A percentile compares a stretch with the other conserved stretches of the same genome.
phyloP scores from a whole-genome alignment of 2,329 filamentous ascomycete genomes.

The Colletotrichum euphorbiae region DNA sequence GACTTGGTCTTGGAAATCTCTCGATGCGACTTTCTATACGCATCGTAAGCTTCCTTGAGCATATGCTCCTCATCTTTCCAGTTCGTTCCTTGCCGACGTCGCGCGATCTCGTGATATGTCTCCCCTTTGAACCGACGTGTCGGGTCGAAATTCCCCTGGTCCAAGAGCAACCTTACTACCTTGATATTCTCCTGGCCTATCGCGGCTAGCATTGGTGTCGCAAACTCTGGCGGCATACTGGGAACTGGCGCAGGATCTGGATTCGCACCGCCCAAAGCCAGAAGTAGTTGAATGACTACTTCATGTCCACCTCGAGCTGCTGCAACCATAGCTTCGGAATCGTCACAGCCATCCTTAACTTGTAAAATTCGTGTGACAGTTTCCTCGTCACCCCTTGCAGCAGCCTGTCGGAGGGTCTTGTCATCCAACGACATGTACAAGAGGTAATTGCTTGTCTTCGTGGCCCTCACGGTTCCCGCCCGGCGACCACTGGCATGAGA shows the following conservation, averaged over 20 bases:
- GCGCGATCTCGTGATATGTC: slow-evolving; percentile 88
- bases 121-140: slow-evolving; percentile 80
- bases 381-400: slow-evolving; percentile 70
- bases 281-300: slow-evolving; percentile 82
- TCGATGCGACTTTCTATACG: slow-evolving; percentile 66
- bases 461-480: slow-evolving; percentile 67
- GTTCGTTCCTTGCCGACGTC: slow-evolving; percentile 83
- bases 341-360: slow-evolving; percentile 71
- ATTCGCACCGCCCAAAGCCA: slow-evolving; percentile 74
- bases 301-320: slow-evolving; percentile 93
- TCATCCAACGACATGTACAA: slow-evolving; percentile 73
- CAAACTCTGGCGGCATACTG: slow-evolving; percentile 73
- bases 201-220: slow-evolving; percentile 93
- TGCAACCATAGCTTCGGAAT: slow-evolving; percentile 89
- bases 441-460: slow-evolving; percentile 73
- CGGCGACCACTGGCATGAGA: slow-evolving; percentile 57
- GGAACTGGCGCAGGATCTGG: slow-evolving; percentile 76
- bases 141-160: slow-evolving; percentile 84
- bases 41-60: slow-evolving; percentile 80
- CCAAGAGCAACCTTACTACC: slow-evolving; percentile 83
- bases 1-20: slow-evolving; percentile 62
- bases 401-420: slow-evolving; percentile 70
- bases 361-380: slow-evolving; percentile 71
- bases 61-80: slow-evolving; percentile 91
- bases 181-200: slow-evolving; percentile 91